Conservation (phyloP, 2,329 filamentous ascomycete genomes). For the Colletotrichum lentis region DNA sequence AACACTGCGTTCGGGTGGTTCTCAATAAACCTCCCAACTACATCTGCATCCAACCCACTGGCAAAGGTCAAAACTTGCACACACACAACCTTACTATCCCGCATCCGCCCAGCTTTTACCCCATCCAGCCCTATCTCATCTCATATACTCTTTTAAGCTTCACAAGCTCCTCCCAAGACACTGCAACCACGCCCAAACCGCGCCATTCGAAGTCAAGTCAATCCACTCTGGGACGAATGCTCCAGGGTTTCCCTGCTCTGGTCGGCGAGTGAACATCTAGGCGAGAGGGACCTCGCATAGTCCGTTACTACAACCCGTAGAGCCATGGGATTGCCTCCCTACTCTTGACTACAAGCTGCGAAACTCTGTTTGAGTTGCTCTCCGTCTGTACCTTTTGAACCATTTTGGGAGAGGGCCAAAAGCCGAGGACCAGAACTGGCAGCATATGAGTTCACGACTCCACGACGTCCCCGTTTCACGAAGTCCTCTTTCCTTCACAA, state of each 20-base stretch:
- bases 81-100: neutral
- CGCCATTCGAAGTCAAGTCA: neutral
- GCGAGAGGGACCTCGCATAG: neutral
- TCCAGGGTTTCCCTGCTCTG: slow-evolving; percentile 20
- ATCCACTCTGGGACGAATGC: neutral
- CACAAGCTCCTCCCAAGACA: neutral
- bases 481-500: neutral
- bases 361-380: slow-evolving; percentile 21
- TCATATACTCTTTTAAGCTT: slow-evolving; percentile 22
- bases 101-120: neutral
- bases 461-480: slow-evolving; percentile 12
- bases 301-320: neutral
- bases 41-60: neutral
- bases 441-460: slow-evolving; percentile 28
- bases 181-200: neutral
- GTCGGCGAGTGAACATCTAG: neutral
- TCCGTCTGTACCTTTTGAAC: neutral
- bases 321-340: slow-evolving; percentile 6
- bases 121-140: slow-evolving; percentile 17
- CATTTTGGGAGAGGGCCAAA: slow-evolving; percentile 6
- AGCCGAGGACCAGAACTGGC: neutral
- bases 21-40: neutral
- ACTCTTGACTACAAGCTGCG: neutral
- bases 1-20: neutral
- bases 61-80: neutral